Evolutionary conservation across 495 filamentous ascomycete genomes (phyloP), one percentile per base, ranked within the genome.

Genomic region (Aspergillus funiculosus): DNA sequence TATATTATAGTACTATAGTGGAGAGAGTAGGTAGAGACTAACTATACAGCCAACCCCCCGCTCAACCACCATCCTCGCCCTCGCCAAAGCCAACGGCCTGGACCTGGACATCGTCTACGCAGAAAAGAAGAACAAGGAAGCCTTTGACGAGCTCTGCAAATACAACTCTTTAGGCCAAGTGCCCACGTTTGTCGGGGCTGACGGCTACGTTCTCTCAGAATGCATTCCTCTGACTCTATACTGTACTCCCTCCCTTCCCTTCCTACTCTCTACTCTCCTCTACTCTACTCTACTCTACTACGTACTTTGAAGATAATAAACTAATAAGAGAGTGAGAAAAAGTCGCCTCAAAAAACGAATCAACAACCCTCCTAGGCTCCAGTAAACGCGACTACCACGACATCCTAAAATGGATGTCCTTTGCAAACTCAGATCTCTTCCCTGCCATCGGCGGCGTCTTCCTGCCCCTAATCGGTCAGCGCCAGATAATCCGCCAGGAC

Each of bases 361-460:
- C 32, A 1, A 20, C 15, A 5, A 6, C 32, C 15, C 32, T 36
- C 14, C 32, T 36, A 2, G 32, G 32, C 14, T 19, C 5, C 8
- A 10, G 17, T 14, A 4, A 36, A 3, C 7, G 4, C 15, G 15
- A 19, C 15, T 36, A 15, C 3, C 32, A 19, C 15, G 15, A 1
- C 5, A 36, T 36, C 32, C 32, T 36, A 15, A n/a, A 36, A 36
- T 36, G 32, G 32, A 36, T 36, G 32, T 36, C 32, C 17, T 36
- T 36, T 8, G 32, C 32, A 2, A 36, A 36, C 32, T 20, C 6
- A 15, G 32, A 36, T 9, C 32, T 36, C 32, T 36, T 36, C 17
- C 32, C 32, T 5, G 32, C 32, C 2, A 10, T 36, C 15, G 32
- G 32, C 1, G 32, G 32, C 32, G 32, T 36, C 15, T 36, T 36